Percentiles rank a stretch among this genome's conserved stretches.
Conservation (phyloP, 2,329 filamentous ascomycete genomes). For the Fusarium keratoplasticum region DNA sequence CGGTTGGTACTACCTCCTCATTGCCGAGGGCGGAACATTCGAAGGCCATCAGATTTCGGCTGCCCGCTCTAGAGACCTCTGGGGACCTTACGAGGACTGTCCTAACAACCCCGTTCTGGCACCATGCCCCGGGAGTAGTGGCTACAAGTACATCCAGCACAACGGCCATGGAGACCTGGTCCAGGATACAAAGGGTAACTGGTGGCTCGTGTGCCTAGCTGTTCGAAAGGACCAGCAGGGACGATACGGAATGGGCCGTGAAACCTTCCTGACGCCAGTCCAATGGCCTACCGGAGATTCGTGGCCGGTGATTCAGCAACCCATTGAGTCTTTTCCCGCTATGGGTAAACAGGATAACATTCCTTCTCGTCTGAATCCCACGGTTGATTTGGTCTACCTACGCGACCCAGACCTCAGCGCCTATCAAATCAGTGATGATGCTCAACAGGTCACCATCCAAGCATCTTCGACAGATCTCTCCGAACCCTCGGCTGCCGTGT, state of each 20-base stretch:
- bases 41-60: not conserved
- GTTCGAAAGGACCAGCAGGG: not conserved
- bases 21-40: conserved; percentile 4
- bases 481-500: not conserved
- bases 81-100: conserved; percentile 1
- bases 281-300: not conserved
- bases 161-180: conserved; percentile 1
- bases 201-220: not conserved
- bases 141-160: not conserved
- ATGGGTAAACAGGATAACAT: not conserved
- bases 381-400: not conserved
- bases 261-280: conserved; percentile 2
- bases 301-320: not conserved
- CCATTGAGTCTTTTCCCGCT: not conserved
- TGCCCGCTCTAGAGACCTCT: not conserved
- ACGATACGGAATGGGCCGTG: not conserved
- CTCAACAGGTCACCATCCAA: not conserved
- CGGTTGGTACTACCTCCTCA: conserved; percentile 43
- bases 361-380: not conserved
- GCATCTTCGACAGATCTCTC: not conserved
- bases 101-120: not conserved
- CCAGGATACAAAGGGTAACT: not conserved
- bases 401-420: not conserved
- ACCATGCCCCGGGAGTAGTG: not conserved
- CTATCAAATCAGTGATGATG: not conserved